Evolutionary conservation across 495 filamentous ascomycete genomes (phyloP).

Genomic region (Aspergillus cavernicola): DNA sequence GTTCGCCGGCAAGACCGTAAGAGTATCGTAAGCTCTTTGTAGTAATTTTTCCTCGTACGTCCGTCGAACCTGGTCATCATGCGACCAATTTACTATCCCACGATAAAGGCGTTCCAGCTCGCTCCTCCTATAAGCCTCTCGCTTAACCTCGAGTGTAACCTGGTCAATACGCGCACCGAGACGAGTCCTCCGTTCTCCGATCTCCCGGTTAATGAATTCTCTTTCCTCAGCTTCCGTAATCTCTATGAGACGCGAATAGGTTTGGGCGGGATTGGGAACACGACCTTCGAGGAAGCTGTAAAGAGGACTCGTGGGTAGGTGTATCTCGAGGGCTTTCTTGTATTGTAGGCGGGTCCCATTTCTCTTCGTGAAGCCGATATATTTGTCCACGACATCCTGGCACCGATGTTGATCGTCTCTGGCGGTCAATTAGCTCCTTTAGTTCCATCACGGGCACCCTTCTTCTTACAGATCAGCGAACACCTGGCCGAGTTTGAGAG

Average conservation of each 20-base stretch:
- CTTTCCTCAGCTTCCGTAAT: constrained; percentile 84
- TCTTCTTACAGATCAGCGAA: constrained; percentile 59
- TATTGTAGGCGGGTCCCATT: constrained; percentile 70
- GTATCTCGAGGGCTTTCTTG: constrained; percentile 65
- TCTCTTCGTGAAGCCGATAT: constrained; percentile 62
- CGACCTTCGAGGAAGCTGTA: constrained; percentile 84
- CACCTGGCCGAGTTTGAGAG: constrained; percentile 67
- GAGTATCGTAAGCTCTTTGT: constrained; percentile 71
- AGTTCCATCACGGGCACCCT: neutral
- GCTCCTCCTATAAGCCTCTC: constrained; percentile 71
- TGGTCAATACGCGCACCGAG: constrained; percentile 79
- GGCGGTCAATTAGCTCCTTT: constrained; percentile 14
- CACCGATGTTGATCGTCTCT: constrained; percentile 66
- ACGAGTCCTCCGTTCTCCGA: constrained; percentile 82
- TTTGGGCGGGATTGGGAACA: constrained; percentile 72
- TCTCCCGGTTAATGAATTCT: constrained; percentile 84
- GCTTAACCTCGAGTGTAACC: constrained; percentile 80
- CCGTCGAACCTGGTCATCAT: constrained; percentile 79
- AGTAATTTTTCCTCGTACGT: constrained; percentile 87
- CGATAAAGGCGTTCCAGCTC: constrained; percentile 71
- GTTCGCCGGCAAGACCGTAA: constrained; percentile 60
- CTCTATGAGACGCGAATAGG: constrained; percentile 80
- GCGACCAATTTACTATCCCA: constrained; percentile 82
- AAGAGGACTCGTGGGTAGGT: constrained; percentile 72
- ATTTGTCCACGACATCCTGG: constrained; percentile 78